Evolutionary conservation across 2,329 filamentous ascomycete genomes (phyloP), one percentile per base, ranked within the genome.

Genomic region (Calonectria leucothoes): DNA sequence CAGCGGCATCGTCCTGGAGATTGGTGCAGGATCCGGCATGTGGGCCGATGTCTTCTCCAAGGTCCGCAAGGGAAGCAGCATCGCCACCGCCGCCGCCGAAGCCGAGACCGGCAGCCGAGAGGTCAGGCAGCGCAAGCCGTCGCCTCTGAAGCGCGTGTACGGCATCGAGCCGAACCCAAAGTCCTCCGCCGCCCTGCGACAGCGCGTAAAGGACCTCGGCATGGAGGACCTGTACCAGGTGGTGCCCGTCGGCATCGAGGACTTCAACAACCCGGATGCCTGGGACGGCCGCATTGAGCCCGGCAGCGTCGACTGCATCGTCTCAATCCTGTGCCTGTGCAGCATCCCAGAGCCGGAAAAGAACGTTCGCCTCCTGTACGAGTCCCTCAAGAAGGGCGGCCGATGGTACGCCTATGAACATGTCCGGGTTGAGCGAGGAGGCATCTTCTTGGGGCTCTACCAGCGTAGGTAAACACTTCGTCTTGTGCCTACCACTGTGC

Each of bases 361-460:
- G 76, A 90, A 92, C 72, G 87, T 91, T 73, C 82, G 82, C 70
- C 87, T 88, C 74, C 81, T 93, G 35, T 92, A 92, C 80, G 82
- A 85, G 37, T 88, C 89, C 66, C 84, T 93, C 72, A 92, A 91
- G 82, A 88, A 89, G 6, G 91, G 91, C 6, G 91, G 91, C 0
- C 84, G 88, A 45, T 93, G 91, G 91, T 91, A 92, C 74, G 87
- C 91, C 1, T 93, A 88, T 76, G 91, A 93, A 84, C 91, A 93
- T 77, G 89, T 93, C 48, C 80, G 82, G 69, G 82, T 82, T 64
- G 82, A 83, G 52, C 77, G 81, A 6, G 84, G 83, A 12, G 85
- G 85, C 7, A 83, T 84, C 78, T 79, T 82, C 29, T 84, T 91
- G 77, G 74, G 78, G 15, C 66, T 84, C 20, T 91, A 91, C 80